These are phyloP conservation scores for Phytopythium montanum DNA, from an alignment of 352 stramenopile species.

Conservation along the genomic window DNA sequence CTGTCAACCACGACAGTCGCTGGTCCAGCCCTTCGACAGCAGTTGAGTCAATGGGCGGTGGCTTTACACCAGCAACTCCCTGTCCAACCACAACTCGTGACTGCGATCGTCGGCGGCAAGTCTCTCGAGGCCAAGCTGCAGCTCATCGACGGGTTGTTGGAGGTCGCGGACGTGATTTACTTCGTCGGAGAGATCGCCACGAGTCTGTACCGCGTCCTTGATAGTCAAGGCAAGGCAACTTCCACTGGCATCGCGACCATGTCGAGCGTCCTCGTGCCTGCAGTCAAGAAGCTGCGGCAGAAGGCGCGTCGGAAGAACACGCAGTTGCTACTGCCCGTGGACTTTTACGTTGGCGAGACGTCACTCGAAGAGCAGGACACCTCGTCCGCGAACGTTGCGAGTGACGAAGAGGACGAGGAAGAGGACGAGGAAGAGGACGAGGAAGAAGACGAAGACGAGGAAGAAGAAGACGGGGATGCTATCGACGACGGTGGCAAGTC, in stretches of 20 bases:
- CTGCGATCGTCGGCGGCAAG: conserved; percentile 53
- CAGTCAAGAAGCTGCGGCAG: conserved; percentile 50
- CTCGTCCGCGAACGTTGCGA: conserved; percentile 7
- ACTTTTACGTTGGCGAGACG: conserved; percentile 55
- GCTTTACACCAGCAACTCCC: conserved; percentile 21
- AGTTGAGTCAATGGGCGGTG: conserved; percentile 25
- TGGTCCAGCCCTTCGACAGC: conserved; percentile 19
- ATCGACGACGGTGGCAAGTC: conserved; percentile 12
- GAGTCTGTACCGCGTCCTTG: conserved; percentile 47
- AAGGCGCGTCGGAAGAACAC: conserved; percentile 65
- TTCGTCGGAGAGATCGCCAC: conserved; percentile 63
- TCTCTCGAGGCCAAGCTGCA: conserved; percentile 51
- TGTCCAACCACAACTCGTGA: conserved; percentile 7
- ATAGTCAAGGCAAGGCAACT: conserved; percentile 11
- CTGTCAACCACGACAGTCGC: conserved; percentile 5
- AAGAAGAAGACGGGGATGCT: conserved; percentile 23
- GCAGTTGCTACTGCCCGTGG: conserved; percentile 47
- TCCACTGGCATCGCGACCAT: conserved; percentile 5
- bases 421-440: conserved; percentile 36
- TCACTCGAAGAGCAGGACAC: conserved; percentile 41
- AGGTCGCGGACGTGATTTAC: conserved; percentile 53
- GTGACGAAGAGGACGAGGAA: conserved; percentile 31
- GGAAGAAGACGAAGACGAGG: conserved; percentile 36
- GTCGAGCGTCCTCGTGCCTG: conserved; percentile 34
- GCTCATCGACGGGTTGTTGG: conserved; percentile 59